These are phyloP conservation scores for Calophaca sinica DNA, from an alignment of 306 rosid genomes.

Conservation along the genomic window DNA sequence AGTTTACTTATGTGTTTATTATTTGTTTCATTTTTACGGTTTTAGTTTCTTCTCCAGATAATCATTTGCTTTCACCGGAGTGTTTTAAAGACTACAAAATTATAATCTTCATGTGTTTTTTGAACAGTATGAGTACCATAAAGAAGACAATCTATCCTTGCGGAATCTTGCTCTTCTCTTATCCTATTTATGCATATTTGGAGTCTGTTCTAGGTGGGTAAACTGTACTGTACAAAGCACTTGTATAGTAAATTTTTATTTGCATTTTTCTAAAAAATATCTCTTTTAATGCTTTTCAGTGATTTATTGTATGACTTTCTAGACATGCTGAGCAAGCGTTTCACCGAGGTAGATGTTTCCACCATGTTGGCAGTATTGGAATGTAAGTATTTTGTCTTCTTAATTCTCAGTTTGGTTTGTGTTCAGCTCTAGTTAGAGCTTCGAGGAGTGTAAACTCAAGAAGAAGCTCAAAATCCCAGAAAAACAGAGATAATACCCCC, in stretches of 20 bases:
- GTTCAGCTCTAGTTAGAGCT: no score
- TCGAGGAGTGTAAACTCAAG: no score
- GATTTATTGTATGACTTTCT: slow-evolving; percentile 88
- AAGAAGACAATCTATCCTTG: no score
- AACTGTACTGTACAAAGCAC: background rate
- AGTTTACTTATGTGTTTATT: slow-evolving; percentile 7
- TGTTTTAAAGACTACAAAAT: slow-evolving; percentile 29
- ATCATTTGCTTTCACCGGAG: slow-evolving; percentile 17
- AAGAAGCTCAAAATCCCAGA: no score
- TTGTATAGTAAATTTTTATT: slow-evolving; percentile 30
- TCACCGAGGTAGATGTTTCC: slow-evolving; percentile 83
- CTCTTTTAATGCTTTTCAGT: slow-evolving; percentile 62
- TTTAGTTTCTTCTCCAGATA: slow-evolving; percentile 39
- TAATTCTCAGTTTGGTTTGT: no score
- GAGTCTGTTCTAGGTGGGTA: slow-evolving; percentile 78
- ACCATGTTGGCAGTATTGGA: slow-evolving; percentile 77
- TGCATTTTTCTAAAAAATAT: slow-evolving; percentile 50
- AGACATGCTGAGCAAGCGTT: slow-evolving; percentile 71
- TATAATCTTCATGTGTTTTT: no score
- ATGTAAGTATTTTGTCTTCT: slow-evolving; percentile 60
- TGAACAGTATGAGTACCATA: no score
- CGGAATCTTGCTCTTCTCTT: no score
- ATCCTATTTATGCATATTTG: no score
- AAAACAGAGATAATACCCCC: no score
- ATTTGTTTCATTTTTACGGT: slow-evolving; percentile 27